These are phyloP conservation scores for Amborella trichopoda DNA, from an alignment of 164 flowering plant species.

Conservation along the genomic window DNA sequence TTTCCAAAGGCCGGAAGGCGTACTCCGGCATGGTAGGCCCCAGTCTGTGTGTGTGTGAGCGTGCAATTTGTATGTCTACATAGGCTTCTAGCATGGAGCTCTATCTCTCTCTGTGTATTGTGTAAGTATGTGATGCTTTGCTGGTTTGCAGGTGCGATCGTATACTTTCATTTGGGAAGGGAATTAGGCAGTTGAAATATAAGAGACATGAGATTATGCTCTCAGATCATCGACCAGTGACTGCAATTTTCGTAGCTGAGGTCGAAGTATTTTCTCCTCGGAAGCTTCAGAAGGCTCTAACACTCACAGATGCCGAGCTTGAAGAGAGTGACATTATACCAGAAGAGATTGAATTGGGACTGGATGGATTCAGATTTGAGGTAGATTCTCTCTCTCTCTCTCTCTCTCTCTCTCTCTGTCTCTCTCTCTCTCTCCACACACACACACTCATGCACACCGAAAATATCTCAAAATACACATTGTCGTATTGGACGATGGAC, in stretches of 20 bases:
- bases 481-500: too few relatives aligned
- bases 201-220: slow-evolving; percentile 53
- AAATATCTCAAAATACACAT: too few relatives aligned
- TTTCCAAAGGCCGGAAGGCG: slow-evolving; percentile 78
- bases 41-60: not conserved
- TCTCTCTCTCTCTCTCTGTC: too few relatives aligned
- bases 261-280: slow-evolving; percentile 66
- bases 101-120: not conserved
- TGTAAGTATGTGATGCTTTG: not conserved
- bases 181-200: slow-evolving; percentile 54
- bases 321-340: slow-evolving; percentile 29
- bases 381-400: too few relatives aligned
- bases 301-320: slow-evolving; percentile 77
- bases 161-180: slow-evolving; percentile 75
- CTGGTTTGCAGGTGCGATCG: slow-evolving; percentile 83
- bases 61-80: not conserved
- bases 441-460: too few relatives aligned
- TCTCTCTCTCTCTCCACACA: too few relatives aligned
- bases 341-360: slow-evolving; percentile 24
- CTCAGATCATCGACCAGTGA: slow-evolving; percentile 97
- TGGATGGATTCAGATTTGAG: slow-evolving; percentile 19
- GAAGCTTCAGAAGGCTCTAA: slow-evolving; percentile 74
- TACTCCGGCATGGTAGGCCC: slow-evolving; percentile 87
- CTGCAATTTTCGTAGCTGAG: slow-evolving; percentile 59
- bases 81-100: not conserved